A percentile compares a stretch with the other conserved stretches of the same genome.
Conservation (phyloP, 306 rosid species). For the Trifolium subterraneum region DNA sequence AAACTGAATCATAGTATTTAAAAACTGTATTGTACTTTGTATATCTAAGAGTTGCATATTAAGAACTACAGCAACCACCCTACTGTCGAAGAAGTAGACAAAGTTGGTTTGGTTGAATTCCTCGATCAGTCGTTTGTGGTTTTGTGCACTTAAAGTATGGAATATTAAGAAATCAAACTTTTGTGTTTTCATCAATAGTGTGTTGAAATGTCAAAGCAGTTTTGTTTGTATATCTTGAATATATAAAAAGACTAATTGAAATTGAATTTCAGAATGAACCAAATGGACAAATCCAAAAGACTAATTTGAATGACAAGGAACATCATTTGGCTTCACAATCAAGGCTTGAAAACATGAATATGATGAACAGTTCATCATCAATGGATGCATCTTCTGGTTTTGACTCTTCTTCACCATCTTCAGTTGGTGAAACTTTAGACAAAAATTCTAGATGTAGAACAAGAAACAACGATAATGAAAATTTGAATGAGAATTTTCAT, state of each 20-base stretch:
- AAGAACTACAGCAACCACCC: too few species aligned
- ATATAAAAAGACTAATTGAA: slow-evolving; percentile 19
- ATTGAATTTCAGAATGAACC: slow-evolving; percentile 52
- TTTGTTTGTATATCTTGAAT: background rate
- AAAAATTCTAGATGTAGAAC: slow-evolving; percentile 45
- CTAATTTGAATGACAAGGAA: slow-evolving; percentile 49
- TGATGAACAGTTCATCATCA: slow-evolving; percentile 61
- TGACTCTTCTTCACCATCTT: slow-evolving; percentile 24
- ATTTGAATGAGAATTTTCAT: slow-evolving; percentile 43
- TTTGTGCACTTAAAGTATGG: too few species aligned
- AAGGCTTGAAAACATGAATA: slow-evolving; percentile 4
- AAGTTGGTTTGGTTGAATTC: too few species aligned
- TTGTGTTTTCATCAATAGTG: too few species aligned
- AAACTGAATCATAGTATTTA: too few species aligned
- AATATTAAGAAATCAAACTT: too few species aligned
- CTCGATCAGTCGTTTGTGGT: too few species aligned
- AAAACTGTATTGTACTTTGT: too few species aligned
- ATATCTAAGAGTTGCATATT: too few species aligned
- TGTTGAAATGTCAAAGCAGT: too few species aligned
- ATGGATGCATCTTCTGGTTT: slow-evolving; percentile 52
- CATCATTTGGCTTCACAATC: slow-evolving; percentile 46
- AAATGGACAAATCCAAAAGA: slow-evolving; percentile 39
- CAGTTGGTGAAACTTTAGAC: slow-evolving; percentile 46
- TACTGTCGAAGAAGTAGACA: too few species aligned
- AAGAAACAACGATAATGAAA: slow-evolving; percentile 43